These are phyloP conservation scores for Magnusiomyces starmeri DNA, from an alignment of 1,139 yeast genomes.

Conservation along the genomic window DNA sequence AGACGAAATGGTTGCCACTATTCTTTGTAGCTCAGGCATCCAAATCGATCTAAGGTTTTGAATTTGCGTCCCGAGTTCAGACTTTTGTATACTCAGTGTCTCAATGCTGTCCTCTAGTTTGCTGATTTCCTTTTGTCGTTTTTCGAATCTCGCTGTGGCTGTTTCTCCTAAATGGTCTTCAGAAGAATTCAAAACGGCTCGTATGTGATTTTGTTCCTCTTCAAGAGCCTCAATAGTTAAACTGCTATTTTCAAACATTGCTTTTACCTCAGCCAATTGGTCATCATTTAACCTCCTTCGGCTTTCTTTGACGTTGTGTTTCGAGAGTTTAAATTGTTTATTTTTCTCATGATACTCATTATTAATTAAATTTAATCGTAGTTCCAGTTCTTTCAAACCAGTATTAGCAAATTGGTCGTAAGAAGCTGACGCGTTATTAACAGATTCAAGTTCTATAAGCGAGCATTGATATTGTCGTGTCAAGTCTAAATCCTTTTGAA, in stretches of 20 bases:
- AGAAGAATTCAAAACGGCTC: background rate
- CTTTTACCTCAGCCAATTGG: conserved; percentile 8
- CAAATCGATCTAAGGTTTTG: conserved; percentile 39
- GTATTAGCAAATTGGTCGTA: conserved; percentile 10
- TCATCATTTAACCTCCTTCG: conserved; percentile 8
- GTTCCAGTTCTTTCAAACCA: conserved; percentile 20
- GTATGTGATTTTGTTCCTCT: background rate
- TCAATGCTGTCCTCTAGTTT: conserved; percentile 28
- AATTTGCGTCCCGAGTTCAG: conserved; percentile 37
- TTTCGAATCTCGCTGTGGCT: conserved; percentile 22
- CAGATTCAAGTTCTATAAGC: background rate
- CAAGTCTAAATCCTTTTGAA: background rate
- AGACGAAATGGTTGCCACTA: conserved; percentile 48
- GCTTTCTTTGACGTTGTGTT: conserved; percentile 13
- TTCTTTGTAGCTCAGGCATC: conserved; percentile 49
- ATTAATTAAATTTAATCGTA: conserved; percentile 19
- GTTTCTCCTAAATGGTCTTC: conserved; percentile 2
- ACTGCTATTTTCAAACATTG: conserved; percentile 8
- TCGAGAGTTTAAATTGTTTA: conserved; percentile 18
- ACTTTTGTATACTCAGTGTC: conserved; percentile 25
- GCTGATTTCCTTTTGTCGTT: conserved; percentile 29
- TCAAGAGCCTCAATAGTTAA: conserved; percentile 7
- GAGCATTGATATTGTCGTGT: conserved; percentile 4
- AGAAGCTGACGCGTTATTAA: conserved; percentile 6
- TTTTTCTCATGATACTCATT: conserved; percentile 19